Base-by-base conservation (phyloP, 2,329 filamentous ascomycete species). In the Botryotinia convoluta region DNA sequence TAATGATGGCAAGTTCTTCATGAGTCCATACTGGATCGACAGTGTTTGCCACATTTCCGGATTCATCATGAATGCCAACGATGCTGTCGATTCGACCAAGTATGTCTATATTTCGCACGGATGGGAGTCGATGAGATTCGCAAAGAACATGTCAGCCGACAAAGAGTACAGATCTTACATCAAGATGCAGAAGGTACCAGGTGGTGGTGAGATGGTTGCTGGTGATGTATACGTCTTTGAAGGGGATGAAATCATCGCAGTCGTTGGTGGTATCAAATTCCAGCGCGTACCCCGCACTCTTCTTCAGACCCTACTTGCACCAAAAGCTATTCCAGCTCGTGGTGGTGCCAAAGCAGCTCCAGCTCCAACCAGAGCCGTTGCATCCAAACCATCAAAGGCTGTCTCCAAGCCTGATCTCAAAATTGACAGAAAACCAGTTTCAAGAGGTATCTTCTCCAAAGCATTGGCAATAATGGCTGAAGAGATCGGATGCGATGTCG, bases 1-100 rank as follows among this genome's bases (percentile, higher is more conserved):
- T 0, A 81, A 84, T 71, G 86, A 87, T 73, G 87, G 86, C n/a
- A 83, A 79, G 45, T 90, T 86, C 80, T 82, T 90, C 72, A 87
- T 86, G 77, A 84, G 84, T 64, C 88, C 88, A 0, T 87, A 87
- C 80, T 90, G 86, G 84, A 87, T 90, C 71, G 88, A 90, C 77
- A 88, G 86, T 73, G 78, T 88, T 72, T 87, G 86, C 72, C 88
- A 90, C 75, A 85, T 90, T 72, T 87, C 88, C 0, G 88, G 88
- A 35, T 90, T 90, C 81, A 87, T 89, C 74, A 84, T 89, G 81
- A 90, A 90, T 75, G 87, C 84, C 18, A 87, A 86, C 14, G 79
- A 80, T 73, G 75, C 74, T 32, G 69, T 77, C 18, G 76, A 80
- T 48, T 75, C 75, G 2, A 76, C 76, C 63, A 77, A 75, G 32